phyloP scores from a whole-genome alignment of 441 rosid species.

The Arabidopsis hybrid region DNA sequence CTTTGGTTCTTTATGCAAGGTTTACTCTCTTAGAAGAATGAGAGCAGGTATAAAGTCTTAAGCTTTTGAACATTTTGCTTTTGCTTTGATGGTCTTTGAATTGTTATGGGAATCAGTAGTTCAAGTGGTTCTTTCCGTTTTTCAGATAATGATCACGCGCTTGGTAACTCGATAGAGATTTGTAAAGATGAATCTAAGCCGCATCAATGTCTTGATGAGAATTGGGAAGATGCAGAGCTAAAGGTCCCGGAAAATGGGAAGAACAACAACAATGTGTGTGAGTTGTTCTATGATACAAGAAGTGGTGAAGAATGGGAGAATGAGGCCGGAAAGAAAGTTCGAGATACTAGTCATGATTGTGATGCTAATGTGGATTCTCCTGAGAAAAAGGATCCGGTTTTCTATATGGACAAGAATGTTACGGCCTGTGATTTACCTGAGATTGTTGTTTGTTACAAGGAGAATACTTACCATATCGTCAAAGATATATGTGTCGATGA shows the following conservation, averaged over 20 bases:
- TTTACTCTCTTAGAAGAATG: slow-evolving; percentile 43
- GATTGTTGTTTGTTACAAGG: slow-evolving; percentile 69
- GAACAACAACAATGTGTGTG: slow-evolving; percentile 17
- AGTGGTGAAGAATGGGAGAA: slow-evolving; percentile 40
- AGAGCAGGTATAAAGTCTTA: slow-evolving; percentile 35
- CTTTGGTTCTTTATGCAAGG: slow-evolving; percentile 29
- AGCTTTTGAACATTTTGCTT: slow-evolving; percentile 10
- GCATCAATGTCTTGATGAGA: slow-evolving; percentile 49
- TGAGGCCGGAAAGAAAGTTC: slow-evolving; percentile 8
- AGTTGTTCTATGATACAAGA: slow-evolving; percentile 44
- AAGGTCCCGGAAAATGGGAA: slow-evolving; percentile 44
- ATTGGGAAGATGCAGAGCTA: slow-evolving; percentile 43
- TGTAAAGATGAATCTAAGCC: slow-evolving; percentile 47
- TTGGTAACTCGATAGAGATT: slow-evolving; percentile 47
- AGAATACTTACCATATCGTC: slow-evolving; percentile 56
- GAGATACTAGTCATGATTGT: slow-evolving; percentile 8
- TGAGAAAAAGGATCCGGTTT: slow-evolving; percentile 47
- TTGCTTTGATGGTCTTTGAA: slow-evolving; percentile 1
- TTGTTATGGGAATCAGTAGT: neutral
- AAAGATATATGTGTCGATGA: slow-evolving; percentile 86
- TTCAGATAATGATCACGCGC: slow-evolving; percentile 58
- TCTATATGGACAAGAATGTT: slow-evolving; percentile 63
- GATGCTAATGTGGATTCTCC: slow-evolving; percentile 36
- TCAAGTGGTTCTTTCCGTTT: neutral
- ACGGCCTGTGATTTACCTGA: slow-evolving; percentile 67